Evolutionary conservation across 352 stramenopile genomes (phyloP), one percentile per base, ranked within the genome.

Genomic region (Globisporangium radiosum): DNA sequence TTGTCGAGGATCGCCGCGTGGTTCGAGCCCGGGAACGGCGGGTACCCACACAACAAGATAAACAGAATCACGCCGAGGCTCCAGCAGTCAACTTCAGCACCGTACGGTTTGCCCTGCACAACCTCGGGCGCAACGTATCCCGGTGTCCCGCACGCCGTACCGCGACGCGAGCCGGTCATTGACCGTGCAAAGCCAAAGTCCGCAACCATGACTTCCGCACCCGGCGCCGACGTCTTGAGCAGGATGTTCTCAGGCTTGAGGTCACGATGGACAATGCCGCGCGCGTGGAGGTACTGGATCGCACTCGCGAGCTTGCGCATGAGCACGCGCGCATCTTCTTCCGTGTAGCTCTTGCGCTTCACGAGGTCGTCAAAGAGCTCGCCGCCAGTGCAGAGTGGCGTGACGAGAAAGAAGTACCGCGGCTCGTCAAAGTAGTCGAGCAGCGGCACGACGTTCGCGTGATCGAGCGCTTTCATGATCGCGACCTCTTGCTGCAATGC

Each of bases 321-420:
- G 8, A 99, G 74, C 47, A 90, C 76, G 17, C 95, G 74, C 6
- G 96, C 96, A 69, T 99, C 92, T 51, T 95, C 89, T 68, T 99
- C 97, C 6, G 83, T 98, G 75, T 99, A 99, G 52, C 82, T 91
- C 54, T 96, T 95, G 36, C 94, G 88, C 59, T 97, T 87, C 0
- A 97, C 88, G 7, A 99, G 83, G 42, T 93, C 78, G 58, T 99
- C 94, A 76, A 99, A 99, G 1, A 99, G 75, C 62, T 99, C 95
- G 7, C 96, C 89, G 47, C 90, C 90, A 1, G 75, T 88, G 52
- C 77, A 86, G 48, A 89, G 56, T 58, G 80, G 79, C 19, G 82
- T 94, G 15, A 94, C 85, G 58, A 92, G 77, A 56, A 91, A 88
- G 59, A 88, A 92, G 68, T 86, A 90, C 58, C 78, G 65, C 13